Evolutionary conservation across 2,329 filamentous ascomycete species (phyloP).

Genomic region (Fusarium napiforme): DNA sequence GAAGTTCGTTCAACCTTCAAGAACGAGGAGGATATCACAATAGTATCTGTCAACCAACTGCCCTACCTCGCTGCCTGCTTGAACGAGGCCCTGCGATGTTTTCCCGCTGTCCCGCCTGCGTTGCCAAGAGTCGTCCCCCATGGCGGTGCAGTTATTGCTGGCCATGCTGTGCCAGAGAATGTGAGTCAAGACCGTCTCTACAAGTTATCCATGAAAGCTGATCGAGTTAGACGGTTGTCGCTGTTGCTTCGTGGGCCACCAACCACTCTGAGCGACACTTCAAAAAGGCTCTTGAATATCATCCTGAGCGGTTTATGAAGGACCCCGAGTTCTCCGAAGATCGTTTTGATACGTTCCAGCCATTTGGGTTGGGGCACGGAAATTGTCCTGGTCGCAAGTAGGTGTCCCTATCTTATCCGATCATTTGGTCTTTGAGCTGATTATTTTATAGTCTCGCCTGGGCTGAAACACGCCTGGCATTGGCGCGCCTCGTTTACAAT

Average conservation of each 20-base stretch:
- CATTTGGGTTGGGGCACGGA: not conserved
- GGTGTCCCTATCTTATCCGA: not conserved
- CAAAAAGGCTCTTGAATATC: not conserved
- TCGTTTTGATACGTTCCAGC: not conserved
- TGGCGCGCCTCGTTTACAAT: not conserved
- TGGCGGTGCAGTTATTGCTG: not conserved
- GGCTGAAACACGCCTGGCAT: not conserved
- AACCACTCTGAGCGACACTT: not conserved
- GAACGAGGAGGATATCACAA: not conserved
- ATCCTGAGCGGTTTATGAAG: not conserved
- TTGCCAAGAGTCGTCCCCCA: not conserved
- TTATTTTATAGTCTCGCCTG: not conserved
- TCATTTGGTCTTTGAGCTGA: not conserved
- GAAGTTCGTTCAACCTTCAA: not conserved
- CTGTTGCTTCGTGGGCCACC: not conserved
- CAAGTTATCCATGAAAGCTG: not conserved
- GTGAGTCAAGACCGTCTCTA: not conserved
- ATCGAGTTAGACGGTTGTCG: not conserved
- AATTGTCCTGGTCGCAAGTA: not conserved
- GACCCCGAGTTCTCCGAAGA: not conserved
- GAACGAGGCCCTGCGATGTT: not conserved
- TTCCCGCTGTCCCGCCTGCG: not conserved
- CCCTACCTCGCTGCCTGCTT: not conserved
- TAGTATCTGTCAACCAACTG: not conserved
- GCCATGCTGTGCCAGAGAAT: not conserved